Evolutionary conservation across 2,329 filamentous ascomycete genomes (phyloP).

Genomic region (Ophiocordyceps camponoti-rufipedis): DNA sequence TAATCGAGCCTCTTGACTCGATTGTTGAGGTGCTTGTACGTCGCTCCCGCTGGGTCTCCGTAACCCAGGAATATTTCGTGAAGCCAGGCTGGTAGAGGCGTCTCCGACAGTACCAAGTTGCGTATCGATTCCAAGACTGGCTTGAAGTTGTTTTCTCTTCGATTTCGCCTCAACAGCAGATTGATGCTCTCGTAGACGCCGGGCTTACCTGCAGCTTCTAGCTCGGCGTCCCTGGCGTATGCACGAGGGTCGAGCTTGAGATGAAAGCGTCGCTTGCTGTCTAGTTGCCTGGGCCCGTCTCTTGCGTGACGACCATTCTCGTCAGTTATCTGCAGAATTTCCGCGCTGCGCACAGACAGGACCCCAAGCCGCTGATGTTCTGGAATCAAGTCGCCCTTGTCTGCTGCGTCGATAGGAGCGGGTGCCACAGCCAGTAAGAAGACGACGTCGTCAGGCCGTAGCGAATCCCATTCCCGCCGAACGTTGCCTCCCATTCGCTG

Average conservation of each 20-base stretch:
- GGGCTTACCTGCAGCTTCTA: conserved; percentile 43
- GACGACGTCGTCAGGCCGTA: conserved; percentile 74
- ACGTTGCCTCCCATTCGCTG: conserved; percentile 59
- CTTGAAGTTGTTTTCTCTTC: conserved; percentile 94
- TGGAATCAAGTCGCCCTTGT: conserved; percentile 25
- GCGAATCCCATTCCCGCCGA: conserved; percentile 73
- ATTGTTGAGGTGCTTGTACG: conserved; percentile 67
- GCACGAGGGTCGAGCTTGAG: conserved; percentile 64
- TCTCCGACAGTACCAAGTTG: conserved; percentile 66
- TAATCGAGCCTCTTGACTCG: conserved; percentile 69
- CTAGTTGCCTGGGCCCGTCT: conserved; percentile 39
- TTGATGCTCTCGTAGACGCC: conserved; percentile 79
- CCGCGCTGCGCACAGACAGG: conserved; percentile 57
- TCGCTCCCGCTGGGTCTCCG: conserved; percentile 76
- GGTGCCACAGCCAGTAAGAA: conserved; percentile 68
- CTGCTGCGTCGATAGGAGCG: conserved; percentile 30
- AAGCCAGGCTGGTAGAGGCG: conserved; percentile 76
- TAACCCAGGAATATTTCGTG: conserved; percentile 97
- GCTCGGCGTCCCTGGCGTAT: conserved; percentile 61
- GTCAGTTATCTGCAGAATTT: conserved; percentile 72
- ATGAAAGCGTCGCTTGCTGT: conserved; percentile 54
- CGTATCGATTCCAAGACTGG: conserved; percentile 83
- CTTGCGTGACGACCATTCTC: conserved; percentile 62
- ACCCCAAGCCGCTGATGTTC: conserved; percentile 48
- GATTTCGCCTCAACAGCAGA: conserved; percentile 62